Percentiles rank a stretch among this genome's conserved stretches.
Conservation (phyloP, 768 basidiomycete species). For the Hortiboletus campestris region DNA sequence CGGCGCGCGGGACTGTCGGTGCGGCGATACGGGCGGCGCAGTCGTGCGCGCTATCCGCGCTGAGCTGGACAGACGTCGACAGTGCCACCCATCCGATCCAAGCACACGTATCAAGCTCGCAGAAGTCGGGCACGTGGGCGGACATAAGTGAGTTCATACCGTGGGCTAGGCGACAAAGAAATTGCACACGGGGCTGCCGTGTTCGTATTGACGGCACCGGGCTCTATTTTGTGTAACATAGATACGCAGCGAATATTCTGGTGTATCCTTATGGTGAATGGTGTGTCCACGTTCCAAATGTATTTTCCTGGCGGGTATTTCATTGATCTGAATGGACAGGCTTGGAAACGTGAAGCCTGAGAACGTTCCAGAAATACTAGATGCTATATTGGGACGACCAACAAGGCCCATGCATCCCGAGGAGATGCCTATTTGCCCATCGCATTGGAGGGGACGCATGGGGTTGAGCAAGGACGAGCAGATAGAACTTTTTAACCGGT, state of each 20-base stretch:
- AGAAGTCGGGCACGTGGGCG: constrained; percentile 78
- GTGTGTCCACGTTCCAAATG: constrained; percentile 36
- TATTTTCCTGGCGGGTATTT: not conserved
- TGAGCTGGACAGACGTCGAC: constrained; percentile 45
- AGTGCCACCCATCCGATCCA: constrained; percentile 24
- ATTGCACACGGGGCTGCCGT: not conserved
- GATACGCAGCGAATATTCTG: constrained; percentile 68
- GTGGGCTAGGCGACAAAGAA: not conserved
- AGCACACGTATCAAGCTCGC: constrained; percentile 46
- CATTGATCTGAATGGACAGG: constrained; percentile 39
- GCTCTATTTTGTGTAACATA: constrained; percentile 21
- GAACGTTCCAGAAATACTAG: constrained; percentile 55
- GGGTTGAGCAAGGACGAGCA: constrained; percentile 62
- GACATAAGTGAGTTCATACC: constrained; percentile 62
- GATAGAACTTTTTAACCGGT: constrained; percentile 32
- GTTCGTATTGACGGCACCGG: not conserved
- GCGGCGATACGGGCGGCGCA: constrained; percentile 60
- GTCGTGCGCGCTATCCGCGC: constrained; percentile 53
- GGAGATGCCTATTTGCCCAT: constrained; percentile 40
- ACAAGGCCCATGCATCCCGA: constrained; percentile 25
- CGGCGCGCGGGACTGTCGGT: constrained; percentile 74
- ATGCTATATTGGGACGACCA: constrained; percentile 38
- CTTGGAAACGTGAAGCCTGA: constrained; percentile 57
- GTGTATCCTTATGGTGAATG: constrained; percentile 74
- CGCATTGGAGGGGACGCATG: constrained; percentile 73